Evolutionary conservation across 192 early-diverging fungal genomes (phyloP), one percentile per base, ranked within the genome.

Genomic region (Rhizophagus prolifer): DNA sequence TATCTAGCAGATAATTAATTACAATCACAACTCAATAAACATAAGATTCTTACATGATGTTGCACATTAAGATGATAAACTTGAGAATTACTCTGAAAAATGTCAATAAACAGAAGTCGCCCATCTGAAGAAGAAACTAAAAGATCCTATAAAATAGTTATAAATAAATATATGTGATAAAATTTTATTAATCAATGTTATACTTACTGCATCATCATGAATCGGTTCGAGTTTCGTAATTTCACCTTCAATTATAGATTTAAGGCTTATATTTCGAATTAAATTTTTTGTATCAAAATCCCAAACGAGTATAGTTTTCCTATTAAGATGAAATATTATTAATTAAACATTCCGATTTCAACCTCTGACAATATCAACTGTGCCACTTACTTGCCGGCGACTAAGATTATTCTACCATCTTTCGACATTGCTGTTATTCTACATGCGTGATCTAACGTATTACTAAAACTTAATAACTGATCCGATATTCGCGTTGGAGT

Each of bases 341-440:
- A 54, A 44, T 12, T 44, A 44, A 44, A 44, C 36, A 8, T 38
- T 38, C 36, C 36, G 36, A 38, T 38, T 38, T 6, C 36, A 38
- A 2, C 36, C 36, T 38, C 36, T 38, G 5, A 38, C 16, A 6
- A 54, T 54, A 68, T 10, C 67, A 7, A 19, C 16, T n/a, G 46
- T 10, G 9, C 14, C 7, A 76, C 75, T 21, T 76, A 76, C 75
- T 71, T 76, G 36, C 75, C 75, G 3, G 70, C 75, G 19, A 67
- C 75, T 25, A 67, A 38, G 28, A 76, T 71, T n/a, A 64, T 12
- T 76, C 25, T 19, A 23, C 46, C 66, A 70, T 76, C 36, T 63
- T 28, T 67, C n/a, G 65, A 70, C 3, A 36, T 28, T 13, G 16
- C 4, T 9, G 47, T 34, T n/a, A 71, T 28, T 31, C 65, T 23